Evolutionary conservation across 2,329 filamentous ascomycete species (phyloP), one percentile per base, ranked within the genome.

Genomic region (Dactylonectria estremocensis): DNA sequence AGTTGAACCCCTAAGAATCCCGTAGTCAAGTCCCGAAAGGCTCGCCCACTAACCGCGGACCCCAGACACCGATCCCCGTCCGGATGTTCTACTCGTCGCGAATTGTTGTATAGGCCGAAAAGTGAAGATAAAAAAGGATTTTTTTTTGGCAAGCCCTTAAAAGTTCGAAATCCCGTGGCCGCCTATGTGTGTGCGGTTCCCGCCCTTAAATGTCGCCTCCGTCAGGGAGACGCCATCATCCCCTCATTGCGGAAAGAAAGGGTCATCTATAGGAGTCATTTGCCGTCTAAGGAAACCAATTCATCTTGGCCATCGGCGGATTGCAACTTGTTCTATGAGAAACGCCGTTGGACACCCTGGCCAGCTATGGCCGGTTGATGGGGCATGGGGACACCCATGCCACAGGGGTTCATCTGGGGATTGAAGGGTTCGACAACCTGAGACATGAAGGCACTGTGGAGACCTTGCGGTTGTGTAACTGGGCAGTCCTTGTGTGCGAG

Each of bases 41-140:
- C 31, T 56, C 46, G 49, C 63, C 61, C 56, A 59, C 67, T 66
- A 67, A 74, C 57, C 66, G 59, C 70, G 62, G 56, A 60, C 56
- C 52, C 68, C 70, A 74, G 68, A 74, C 67, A 69, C 66, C 69
- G 46, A 52, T 59, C 68, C 66, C 68, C 62, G 62, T 68, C 74
- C 70, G 63, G 68, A 63, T 72, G 69, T 63, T 72, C 55, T 68
- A 69, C 58, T 69, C 69, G 67, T 75, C 66, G 61, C 71, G 62
- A 76, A 73, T 71, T 76, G 74, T 77, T 78, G 70, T 78, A 78
- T 75, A 78, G 67, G 60, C 61, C 71, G 69, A 65, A 64, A 68
- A 67, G 64, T 74, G 63, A 54, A 65, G 64, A 67, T 67, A 64
- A 67, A 65, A 60, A 69, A 71, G 61, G 64, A 58, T 61, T 31